phyloP scores from a whole-genome alignment of 2,329 filamentous ascomycete species.

The Hypoxylon sp. region DNA sequence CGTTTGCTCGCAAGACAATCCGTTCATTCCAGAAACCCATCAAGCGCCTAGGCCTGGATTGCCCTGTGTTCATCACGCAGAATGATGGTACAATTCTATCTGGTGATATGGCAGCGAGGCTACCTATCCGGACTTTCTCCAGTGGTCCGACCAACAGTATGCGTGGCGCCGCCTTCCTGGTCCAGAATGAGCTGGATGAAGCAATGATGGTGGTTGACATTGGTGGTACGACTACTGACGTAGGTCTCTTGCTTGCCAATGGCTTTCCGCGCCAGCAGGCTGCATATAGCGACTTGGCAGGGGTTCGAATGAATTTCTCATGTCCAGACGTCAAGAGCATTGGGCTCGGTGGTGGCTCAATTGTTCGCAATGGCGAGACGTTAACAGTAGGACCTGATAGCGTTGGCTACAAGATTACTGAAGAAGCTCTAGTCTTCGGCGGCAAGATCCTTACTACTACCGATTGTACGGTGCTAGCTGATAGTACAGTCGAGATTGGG shows the following conservation, averaged over 20 bases:
- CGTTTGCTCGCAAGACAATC: slow-evolving; percentile 70
- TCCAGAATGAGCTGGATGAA: slow-evolving; percentile 54
- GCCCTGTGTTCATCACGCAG: slow-evolving; percentile 71
- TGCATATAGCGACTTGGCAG: slow-evolving; percentile 72
- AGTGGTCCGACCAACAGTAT: slow-evolving; percentile 75
- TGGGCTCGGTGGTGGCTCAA: slow-evolving; percentile 70
- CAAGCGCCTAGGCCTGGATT: slow-evolving; percentile 61
- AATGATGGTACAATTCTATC: slow-evolving; percentile 74
- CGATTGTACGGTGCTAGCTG: slow-evolving; percentile 61
- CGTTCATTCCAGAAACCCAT: slow-evolving; percentile 67
- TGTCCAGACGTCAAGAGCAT: slow-evolving; percentile 71
- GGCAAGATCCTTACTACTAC: slow-evolving; percentile 70
- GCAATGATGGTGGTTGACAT: slow-evolving; percentile 73
- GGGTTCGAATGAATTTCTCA: slow-evolving; percentile 72
- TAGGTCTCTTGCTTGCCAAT: slow-evolving; percentile 70
- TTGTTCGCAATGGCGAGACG: slow-evolving; percentile 60
- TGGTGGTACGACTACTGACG: slow-evolving; percentile 75
- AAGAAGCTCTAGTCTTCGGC: slow-evolving; percentile 69
- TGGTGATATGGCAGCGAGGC: slow-evolving; percentile 64
- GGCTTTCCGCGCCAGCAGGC: slow-evolving; percentile 74
- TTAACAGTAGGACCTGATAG: slow-evolving; percentile 71
- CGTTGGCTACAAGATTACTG: slow-evolving; percentile 69
- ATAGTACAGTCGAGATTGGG: slow-evolving; percentile 57
- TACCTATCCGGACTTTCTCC: slow-evolving; percentile 73
- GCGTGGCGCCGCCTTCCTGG: slow-evolving; percentile 72